These are phyloP conservation scores for Paecilomyces sp. DNA, from an alignment of 2,329 filamentous ascomycete species.

Conservation along the genomic window DNA sequence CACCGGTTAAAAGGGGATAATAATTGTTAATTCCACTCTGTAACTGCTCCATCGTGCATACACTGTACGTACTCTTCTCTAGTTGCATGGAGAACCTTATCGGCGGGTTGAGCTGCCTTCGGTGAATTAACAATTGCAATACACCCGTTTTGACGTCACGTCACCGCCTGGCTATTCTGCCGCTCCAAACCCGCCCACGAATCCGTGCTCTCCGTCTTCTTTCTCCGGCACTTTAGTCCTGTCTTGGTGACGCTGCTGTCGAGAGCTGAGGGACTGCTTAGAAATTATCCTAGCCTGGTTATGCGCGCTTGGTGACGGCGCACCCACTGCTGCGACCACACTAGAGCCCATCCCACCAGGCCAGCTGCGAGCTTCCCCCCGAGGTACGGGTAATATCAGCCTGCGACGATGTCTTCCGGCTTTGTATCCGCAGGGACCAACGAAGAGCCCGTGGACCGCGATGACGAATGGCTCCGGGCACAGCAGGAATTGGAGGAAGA, in stretches of 20 bases:
- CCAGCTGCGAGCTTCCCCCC: constrained; percentile 3
- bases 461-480: constrained; percentile 37
- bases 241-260: background rate
- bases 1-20: background rate
- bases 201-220: background rate
- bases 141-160: background rate
- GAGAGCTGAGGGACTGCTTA: background rate
- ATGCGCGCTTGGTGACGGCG: background rate
- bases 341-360: background rate
- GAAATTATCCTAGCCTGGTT: background rate
- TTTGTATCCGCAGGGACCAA: constrained; percentile 39
- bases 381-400: constrained; percentile 1
- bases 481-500: constrained; percentile 42
- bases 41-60: background rate
- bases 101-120: constrained; percentile 4
- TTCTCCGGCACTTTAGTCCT: background rate
- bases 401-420: constrained; percentile 34
- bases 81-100: background rate
- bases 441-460: constrained; percentile 30
- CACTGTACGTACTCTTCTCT: background rate
- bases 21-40: background rate
- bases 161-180: constrained; percentile 9
- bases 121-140: background rate
- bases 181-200: background rate
- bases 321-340: background rate